phyloP scores from a whole-genome alignment of 352 stramenopile genomes.

The Phytophthora pluvialis region DNA sequence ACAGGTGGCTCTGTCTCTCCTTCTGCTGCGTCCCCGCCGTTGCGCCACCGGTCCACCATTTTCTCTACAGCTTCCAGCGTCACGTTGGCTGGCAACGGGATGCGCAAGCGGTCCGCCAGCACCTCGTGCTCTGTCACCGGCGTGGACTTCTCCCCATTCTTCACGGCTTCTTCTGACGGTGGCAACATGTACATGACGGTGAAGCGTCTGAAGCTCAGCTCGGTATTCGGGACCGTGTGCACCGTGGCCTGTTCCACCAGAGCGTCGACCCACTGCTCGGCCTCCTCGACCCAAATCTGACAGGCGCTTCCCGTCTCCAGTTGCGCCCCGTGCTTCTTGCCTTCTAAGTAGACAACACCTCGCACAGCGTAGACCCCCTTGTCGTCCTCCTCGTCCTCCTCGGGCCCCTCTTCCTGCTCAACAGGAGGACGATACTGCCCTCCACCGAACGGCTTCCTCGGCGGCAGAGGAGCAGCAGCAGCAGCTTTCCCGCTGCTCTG shows the following conservation, averaged over 20 bases:
- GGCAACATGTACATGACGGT: constrained; percentile 73
- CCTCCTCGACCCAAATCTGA: constrained; percentile 82
- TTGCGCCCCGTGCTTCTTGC: constrained; percentile 77
- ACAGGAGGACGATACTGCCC: constrained; percentile 15
- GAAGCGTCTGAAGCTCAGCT: constrained; percentile 62
- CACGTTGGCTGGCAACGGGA: constrained; percentile 65
- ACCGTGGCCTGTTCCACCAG: constrained; percentile 70
- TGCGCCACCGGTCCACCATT: constrained; percentile 60
- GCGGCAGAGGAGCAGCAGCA: not conserved
- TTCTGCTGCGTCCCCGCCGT: constrained; percentile 28
- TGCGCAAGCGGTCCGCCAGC: constrained; percentile 64
- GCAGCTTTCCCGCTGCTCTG: not conserved
- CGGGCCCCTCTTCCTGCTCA: constrained; percentile 17
- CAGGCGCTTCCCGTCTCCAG: constrained; percentile 73
- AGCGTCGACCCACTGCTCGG: constrained; percentile 78
- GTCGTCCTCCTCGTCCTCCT: constrained; percentile 62
- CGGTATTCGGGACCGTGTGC: constrained; percentile 73
- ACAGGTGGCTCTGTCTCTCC: constrained; percentile 18
- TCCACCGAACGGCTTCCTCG: constrained; percentile 4
- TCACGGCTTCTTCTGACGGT: constrained; percentile 13
- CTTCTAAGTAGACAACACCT: constrained; percentile 81
- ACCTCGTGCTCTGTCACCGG: constrained; percentile 61
- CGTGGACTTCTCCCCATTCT: constrained; percentile 23
- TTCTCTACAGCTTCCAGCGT: constrained; percentile 70
- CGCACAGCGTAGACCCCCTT: constrained; percentile 74